These are phyloP conservation scores for Leccinum rimulosum DNA, from an alignment of 768 basidiomycete genomes.

Conservation along the genomic window DNA sequence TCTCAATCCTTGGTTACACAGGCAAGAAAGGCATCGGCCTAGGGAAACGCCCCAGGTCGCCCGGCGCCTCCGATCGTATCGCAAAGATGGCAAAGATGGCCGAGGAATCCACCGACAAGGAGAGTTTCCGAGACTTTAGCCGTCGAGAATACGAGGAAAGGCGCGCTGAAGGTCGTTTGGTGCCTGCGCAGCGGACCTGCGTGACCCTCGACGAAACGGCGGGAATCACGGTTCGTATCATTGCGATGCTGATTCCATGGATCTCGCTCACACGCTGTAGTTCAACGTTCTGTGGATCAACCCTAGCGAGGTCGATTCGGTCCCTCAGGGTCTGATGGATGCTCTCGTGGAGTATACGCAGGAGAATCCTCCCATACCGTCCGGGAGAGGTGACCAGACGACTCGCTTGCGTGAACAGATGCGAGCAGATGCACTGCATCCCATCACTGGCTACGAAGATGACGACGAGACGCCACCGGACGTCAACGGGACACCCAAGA, in stretches of 20 bases:
- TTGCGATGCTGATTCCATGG: conserved; percentile 7
- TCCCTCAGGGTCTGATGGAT: conserved; percentile 65
- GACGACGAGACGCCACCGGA: conserved; percentile 32
- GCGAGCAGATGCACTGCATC: conserved; percentile 67
- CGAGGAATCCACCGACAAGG: conserved; percentile 46
- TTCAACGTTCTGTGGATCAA: conserved; percentile 83
- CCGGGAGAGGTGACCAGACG: conserved; percentile 21
- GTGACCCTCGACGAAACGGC: conserved; percentile 69
- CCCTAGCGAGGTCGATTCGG: conserved; percentile 58
- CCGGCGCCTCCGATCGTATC: conserved; percentile 57
- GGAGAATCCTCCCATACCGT: conserved; percentile 3
- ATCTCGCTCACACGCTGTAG: conserved; percentile 36
- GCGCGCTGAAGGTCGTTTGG: conserved; percentile 67
- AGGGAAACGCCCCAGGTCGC: conserved; percentile 67
- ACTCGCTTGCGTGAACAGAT: conserved; percentile 70
- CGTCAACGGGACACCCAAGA: conserved; percentile 15
- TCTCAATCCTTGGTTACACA: conserved; percentile 30
- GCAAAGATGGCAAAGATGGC: conserved; percentile 70
- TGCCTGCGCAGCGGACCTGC: conserved; percentile 74
- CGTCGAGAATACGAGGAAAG: conserved; percentile 74
- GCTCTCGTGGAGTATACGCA: conserved; percentile 46
- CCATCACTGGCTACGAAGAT: conserved; percentile 35
- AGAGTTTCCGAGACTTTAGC: conserved; percentile 67
- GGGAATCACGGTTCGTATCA: conserved; percentile 46
- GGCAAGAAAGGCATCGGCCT: conserved; percentile 78